phyloP scores from a whole-genome alignment of 331 rosid genomes.

The Quercus tomentella region DNA sequence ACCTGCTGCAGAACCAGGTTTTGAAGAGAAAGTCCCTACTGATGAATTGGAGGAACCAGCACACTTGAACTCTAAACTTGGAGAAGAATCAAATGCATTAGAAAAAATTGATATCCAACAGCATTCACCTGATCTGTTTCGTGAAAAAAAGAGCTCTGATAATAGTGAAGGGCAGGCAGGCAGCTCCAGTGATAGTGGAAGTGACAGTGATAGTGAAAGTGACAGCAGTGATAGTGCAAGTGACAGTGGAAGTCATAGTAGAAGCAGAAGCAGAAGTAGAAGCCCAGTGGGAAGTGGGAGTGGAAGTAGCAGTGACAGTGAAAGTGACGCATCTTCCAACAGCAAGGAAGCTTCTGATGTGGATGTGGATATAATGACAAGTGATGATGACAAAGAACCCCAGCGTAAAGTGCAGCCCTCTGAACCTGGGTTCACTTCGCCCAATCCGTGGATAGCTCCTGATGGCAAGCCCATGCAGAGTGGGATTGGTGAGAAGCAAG shows the following conservation, averaged over 20 bases:
- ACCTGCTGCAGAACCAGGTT: slow-evolving; percentile 43
- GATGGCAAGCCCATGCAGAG: slow-evolving; percentile 44
- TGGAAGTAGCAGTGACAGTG: slow-evolving; percentile 92
- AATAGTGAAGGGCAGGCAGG: slow-evolving; percentile 65
- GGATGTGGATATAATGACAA: slow-evolving; percentile 94
- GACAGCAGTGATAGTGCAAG: slow-evolving; percentile 86
- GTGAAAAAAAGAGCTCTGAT: slow-evolving; percentile 65
- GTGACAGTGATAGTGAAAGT: slow-evolving; percentile 88
- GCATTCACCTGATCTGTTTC: slow-evolving; percentile 54
- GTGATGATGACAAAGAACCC: slow-evolving; percentile 92
- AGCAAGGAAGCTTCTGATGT: slow-evolving; percentile 89
- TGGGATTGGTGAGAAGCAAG: slow-evolving; percentile 60
- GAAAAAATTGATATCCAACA: slow-evolving; percentile 48
- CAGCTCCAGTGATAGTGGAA: slow-evolving; percentile 81
- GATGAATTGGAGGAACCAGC: slow-evolving; percentile 43
- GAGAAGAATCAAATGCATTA: slow-evolving; percentile 45
- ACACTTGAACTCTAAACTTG: slow-evolving; percentile 38
- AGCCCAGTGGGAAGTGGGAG: slow-evolving; percentile 77
- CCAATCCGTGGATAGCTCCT: slow-evolving; percentile 46
- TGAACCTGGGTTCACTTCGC: slow-evolving; percentile 44
- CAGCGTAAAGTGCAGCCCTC: slow-evolving; percentile 50
- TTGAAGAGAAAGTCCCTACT: slow-evolving; percentile 46
- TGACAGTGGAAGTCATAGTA: slow-evolving; percentile 89
- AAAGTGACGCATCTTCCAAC: slow-evolving; percentile 85
- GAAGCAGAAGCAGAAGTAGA: slow-evolving; percentile 77